These are phyloP conservation scores for Fraxinus quadrangulata DNA, from an alignment of 257 asterid species.

Conservation along the genomic window DNA sequence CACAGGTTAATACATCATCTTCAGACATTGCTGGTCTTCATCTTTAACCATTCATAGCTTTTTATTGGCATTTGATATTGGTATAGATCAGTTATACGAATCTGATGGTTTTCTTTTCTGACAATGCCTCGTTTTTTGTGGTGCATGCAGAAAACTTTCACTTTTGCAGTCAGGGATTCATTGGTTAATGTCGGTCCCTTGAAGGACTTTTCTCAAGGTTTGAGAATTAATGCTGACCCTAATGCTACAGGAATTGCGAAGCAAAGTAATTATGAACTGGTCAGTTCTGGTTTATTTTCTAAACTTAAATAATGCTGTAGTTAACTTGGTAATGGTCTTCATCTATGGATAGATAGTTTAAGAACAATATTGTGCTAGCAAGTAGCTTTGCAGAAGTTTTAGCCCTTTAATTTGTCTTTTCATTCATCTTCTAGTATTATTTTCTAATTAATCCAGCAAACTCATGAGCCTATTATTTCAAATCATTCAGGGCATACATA, in stretches of 20 bases:
- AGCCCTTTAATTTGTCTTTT: conserved; percentile 9
- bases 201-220: conserved; percentile 86
- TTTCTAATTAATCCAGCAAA: conserved; percentile 7
- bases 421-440: conserved; percentile 18
- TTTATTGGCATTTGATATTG: conserved; percentile 6
- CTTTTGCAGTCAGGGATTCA: conserved; percentile 91
- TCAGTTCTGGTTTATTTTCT: conserved; percentile 40
- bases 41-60: background rate
- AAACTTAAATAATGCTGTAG: conserved; percentile 9
- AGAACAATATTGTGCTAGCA: conserved; percentile 15
- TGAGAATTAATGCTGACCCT: conserved; percentile 84
- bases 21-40: conserved; percentile 21
- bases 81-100: conserved; percentile 18
- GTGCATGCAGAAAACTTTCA: conserved; percentile 75
- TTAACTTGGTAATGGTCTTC: conserved; percentile 19
- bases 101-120: conserved; percentile 22
- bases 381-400: conserved; percentile 16
- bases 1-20: conserved; percentile 62
- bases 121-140: conserved; percentile 29
- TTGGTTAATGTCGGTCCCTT: conserved; percentile 90
- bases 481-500: conserved; percentile 6
- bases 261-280: conserved; percentile 96
- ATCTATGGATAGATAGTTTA: conserved; percentile 22
- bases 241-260: conserved; percentile 81
- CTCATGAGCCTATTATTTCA: conserved; percentile 23